phyloP scores from a whole-genome alignment of 352 stramenopile species.

The Blastocystis sp. region DNA sequence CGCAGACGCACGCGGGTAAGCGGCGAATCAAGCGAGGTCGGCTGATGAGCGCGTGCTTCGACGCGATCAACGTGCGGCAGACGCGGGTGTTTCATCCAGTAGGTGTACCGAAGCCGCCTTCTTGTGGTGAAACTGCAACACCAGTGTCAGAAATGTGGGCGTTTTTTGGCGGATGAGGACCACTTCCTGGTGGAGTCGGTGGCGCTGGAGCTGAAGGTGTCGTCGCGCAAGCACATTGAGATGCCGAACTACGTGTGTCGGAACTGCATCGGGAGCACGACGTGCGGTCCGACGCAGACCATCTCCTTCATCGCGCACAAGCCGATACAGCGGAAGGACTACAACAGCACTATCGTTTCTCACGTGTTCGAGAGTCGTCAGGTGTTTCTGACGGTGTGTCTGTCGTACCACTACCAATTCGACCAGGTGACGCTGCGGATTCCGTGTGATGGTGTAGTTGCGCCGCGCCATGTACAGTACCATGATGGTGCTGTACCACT shows the following conservation, averaged over 20 bases:
- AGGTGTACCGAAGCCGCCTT: constrained; percentile 75
- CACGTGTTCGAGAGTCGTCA: constrained; percentile 59
- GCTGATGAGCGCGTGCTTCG: not conserved
- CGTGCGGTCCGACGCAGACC: not conserved
- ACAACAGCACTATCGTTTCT: constrained; percentile 77
- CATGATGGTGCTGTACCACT: constrained; percentile 99
- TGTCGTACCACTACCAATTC: constrained; percentile 96
- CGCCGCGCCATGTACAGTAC: constrained; percentile 96
- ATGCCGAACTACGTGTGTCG: not conserved
- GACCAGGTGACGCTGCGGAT: constrained; percentile 81
- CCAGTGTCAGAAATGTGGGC: constrained; percentile 29
- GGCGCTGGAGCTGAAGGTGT: constrained; percentile 75
- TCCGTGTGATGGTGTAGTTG: constrained; percentile 78
- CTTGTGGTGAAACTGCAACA: constrained; percentile 66
- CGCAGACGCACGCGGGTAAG: not conserved
- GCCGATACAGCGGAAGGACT: constrained; percentile 76
- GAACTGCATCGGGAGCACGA: not conserved
- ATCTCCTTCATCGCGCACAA: not conserved
- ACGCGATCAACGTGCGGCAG: not conserved
- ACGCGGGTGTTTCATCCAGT: constrained; percentile 25
- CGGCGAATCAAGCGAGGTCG: not conserved
- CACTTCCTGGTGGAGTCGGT: constrained; percentile 78
- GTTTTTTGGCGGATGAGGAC: constrained; percentile 73
- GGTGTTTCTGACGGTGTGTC: constrained; percentile 60
- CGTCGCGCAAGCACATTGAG: not conserved